Evolutionary conservation across 1,284 basidiomycete species (phyloP), one percentile per base, ranked within the genome.

Genomic region (Microbotryum saponariae): DNA sequence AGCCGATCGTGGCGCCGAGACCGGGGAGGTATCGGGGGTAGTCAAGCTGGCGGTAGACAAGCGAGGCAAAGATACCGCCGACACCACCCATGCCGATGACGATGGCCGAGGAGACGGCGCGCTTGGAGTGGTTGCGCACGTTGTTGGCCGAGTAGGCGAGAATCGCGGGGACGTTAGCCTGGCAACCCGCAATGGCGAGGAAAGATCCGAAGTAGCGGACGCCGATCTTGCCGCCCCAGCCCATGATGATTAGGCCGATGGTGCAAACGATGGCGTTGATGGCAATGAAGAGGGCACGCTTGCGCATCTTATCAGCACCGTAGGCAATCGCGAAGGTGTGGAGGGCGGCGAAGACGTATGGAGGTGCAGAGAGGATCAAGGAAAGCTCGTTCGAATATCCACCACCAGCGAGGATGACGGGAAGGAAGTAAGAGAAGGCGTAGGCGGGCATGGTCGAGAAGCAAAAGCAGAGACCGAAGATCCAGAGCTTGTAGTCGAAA

Each of bases 31-130:
- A 72, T 14, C 50, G 21, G 2, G 70, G 71, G 61, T 58, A 67
- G 66, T 73, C 66, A 14, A 33, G 57, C 61, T 71, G 65, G 47
- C 72, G 71, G 73, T 71, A 76, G 10, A 64, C 53, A 50, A 55
- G 54, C n/a, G 73, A 74, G n/a, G 76, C 75, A 56, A 78, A 66
- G 68, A 79, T 78, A 58, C 78, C 78, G 25, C 78, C 78, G 33
- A 78, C 56, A 86, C 94, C 60, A 90, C 92, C 67, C 23, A 67
- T 73, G 80, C 91, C 49, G 73, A 77, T 52, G 87, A 90, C 69
- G 85, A 91, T 54, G 82, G 84, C 47, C 1, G 64, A 64, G 1
- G 66, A 58, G 53, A 71, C 62, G 25, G 68, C 64, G 18, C 68
- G 66, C 70, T 79, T 78, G 23, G 73, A 73, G 65, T 78, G 75